Conservation (phyloP, 176 grass and related monocot genomes). For the Oryza longistaminata region DNA sequence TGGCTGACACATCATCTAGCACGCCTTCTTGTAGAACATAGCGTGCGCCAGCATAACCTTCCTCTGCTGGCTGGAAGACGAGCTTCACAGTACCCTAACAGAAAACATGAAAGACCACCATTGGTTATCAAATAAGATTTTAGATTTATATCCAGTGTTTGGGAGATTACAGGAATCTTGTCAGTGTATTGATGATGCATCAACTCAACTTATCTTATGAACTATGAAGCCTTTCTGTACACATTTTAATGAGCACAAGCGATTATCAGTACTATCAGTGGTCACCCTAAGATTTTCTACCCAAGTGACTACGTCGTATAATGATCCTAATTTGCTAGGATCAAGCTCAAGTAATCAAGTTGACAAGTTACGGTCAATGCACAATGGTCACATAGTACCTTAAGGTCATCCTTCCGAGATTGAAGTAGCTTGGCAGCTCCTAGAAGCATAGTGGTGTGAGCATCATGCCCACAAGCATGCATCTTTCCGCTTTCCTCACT, state of each 20-base stretch:
- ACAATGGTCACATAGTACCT: slow-evolving; percentile 30
- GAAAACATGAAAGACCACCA: not conserved
- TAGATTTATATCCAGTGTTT: not conserved
- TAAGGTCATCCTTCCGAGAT: slow-evolving; percentile 44
- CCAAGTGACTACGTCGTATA: not conserved
- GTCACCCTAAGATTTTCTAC: not conserved
- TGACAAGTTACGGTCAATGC: not conserved
- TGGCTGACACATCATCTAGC: slow-evolving; percentile 34
- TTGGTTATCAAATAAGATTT: not conserved
- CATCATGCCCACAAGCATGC: slow-evolving; percentile 80
- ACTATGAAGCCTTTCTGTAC: not conserved
- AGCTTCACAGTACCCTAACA: slow-evolving; percentile 62
- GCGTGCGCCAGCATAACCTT: slow-evolving; percentile 53
- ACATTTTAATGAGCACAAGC: not conserved
- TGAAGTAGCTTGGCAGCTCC: slow-evolving; percentile 69
- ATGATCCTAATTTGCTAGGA: not conserved
- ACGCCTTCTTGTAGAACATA: slow-evolving; percentile 46
- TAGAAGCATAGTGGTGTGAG: slow-evolving; percentile 68
- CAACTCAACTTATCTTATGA: not conserved
- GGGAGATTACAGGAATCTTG: not conserved
- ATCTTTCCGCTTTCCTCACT: slow-evolving; percentile 65
- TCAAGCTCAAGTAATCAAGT: not conserved
- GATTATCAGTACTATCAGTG: not conserved
- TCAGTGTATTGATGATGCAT: not conserved
- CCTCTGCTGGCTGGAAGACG: slow-evolving; percentile 65